Percentiles rank a stretch among this genome's conserved stretches.
phyloP scores from a whole-genome alignment of 1,139 yeast genomes.

The Magnusiomyces tetraspermus region DNA sequence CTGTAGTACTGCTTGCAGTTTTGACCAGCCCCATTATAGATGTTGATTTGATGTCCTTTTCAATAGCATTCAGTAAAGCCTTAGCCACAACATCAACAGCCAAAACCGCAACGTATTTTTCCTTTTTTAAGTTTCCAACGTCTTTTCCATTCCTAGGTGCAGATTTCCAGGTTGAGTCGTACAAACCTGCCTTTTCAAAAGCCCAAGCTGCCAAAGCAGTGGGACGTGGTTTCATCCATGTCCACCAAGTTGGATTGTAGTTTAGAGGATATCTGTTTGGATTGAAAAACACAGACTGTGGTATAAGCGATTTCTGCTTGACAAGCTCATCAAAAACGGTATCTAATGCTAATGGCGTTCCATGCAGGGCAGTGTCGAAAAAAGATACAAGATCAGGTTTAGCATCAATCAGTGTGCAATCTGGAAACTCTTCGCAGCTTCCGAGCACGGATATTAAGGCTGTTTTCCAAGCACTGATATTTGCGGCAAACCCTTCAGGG shows the following conservation, averaged over 20 bases:
- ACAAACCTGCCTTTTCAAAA: constrained; percentile 18
- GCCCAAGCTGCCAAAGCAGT: constrained; percentile 16
- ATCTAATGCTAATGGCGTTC: constrained; percentile 31
- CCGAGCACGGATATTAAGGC: constrained; percentile 28
- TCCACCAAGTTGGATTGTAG: constrained; percentile 9
- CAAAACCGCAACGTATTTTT: constrained; percentile 23
- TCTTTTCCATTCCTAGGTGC: constrained; percentile 8
- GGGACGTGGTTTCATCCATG: constrained; percentile 8
- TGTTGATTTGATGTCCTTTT: constrained; percentile 2
- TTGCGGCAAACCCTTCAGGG: constrained; percentile 63
- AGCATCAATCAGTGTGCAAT: constrained; percentile 22
- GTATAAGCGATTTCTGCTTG: constrained; percentile 22
- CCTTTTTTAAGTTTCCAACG: constrained; percentile 21
- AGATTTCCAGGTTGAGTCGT: constrained; percentile 21
- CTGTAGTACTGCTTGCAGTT: neutral
- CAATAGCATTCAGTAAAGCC: constrained; percentile 15
- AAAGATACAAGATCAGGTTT: constrained; percentile 24
- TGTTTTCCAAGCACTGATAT: constrained; percentile 52
- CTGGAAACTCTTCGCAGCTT: constrained; percentile 19
- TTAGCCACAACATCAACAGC: constrained; percentile 20
- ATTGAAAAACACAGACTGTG: constrained; percentile 17
- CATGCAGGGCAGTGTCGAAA: constrained; percentile 26
- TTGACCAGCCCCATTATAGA: constrained; percentile 1
- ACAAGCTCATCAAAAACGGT: constrained; percentile 30
- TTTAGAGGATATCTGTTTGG: constrained; percentile 7